Base-by-base conservation (phyloP, 306 rosid genomes). In the Vigna hirtella region DNA sequence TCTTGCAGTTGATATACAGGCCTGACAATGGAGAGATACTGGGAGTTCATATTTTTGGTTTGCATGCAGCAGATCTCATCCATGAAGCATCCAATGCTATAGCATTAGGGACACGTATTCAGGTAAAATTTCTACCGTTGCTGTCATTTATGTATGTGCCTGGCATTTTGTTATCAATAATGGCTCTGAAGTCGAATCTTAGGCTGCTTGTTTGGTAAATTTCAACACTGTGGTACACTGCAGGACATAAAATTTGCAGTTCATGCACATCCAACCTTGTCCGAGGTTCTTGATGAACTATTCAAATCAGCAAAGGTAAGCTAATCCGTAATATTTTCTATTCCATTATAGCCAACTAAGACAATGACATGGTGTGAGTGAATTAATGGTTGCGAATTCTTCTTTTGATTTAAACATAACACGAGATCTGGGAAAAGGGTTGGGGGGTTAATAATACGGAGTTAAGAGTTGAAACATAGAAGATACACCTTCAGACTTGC, bases 41-140 rank as follows among this genome's bases (percentile, higher is more conserved):
- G 28, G 99, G 99, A 49, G 99, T 93, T 66, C 99, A 95, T 71
- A 95, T 95, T 74, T 93, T 95, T 57, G 99, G 99, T 80, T 83
- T 95, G 89, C 99, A 95, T 66, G 99, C 99, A n/a, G 99, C 99
- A 24, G 99, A 95, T 85, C 99, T 95, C 73, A 95, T 95, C 69
- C 99, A 95, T 12, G 99, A 95, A 90, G 99, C 98, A 71, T 95
- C 99, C 64, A 95, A 95, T 64, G 98, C 98, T 42, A 92, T 95
- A 40, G 97, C 98, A 50, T 77, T 95, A 64, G 97, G 97, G 65
- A 92, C 98, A 45, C 90, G 92, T 34, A 88, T 95, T 87, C 97
- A 92, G 89, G 97, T 92, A 61, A 80, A 42, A 57, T 73, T 69
- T 72, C 78, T 28, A 42, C 20, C 43, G 40, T 14, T 11, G 16